phyloP scores from a whole-genome alignment of 352 stramenopile genomes.

The Globisporangium irregulare region DNA sequence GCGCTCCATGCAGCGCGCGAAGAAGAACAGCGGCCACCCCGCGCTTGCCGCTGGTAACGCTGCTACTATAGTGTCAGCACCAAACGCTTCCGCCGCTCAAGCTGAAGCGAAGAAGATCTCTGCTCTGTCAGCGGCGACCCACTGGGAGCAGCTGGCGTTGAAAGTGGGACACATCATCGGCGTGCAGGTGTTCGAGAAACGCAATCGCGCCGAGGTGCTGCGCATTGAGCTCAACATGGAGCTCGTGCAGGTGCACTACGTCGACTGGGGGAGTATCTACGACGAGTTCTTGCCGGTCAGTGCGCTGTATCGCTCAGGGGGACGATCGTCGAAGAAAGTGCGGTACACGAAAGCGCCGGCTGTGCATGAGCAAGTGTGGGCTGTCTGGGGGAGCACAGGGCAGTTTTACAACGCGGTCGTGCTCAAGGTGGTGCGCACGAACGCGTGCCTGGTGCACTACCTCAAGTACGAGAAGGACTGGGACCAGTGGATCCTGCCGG shows the following conservation, averaged over 20 bases:
- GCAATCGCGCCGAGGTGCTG: constrained; percentile 60
- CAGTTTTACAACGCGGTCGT: constrained; percentile 78
- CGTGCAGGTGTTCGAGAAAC: constrained; percentile 75
- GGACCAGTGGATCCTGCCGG: constrained; percentile 78
- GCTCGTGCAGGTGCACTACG: constrained; percentile 76
- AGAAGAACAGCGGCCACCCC: constrained; percentile 19
- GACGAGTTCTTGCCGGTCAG: constrained; percentile 72
- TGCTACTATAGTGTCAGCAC: background rate
- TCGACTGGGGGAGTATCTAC: constrained; percentile 81
- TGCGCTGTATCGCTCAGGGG: constrained; percentile 40
- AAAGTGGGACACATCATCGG: constrained; percentile 64
- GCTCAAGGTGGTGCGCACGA: constrained; percentile 74
- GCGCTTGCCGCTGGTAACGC: constrained; percentile 8
- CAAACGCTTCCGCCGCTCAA: background rate
- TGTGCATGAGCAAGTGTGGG: constrained; percentile 71
- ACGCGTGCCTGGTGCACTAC: constrained; percentile 79
- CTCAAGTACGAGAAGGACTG: constrained; percentile 84
- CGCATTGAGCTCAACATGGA: constrained; percentile 69
- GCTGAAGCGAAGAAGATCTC: constrained; percentile 5
- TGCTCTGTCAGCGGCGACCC: constrained; percentile 26
- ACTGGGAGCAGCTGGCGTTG: constrained; percentile 64
- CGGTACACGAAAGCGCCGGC: constrained; percentile 56
- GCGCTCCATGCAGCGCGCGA: constrained; percentile 31
- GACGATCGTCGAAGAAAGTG: constrained; percentile 46
- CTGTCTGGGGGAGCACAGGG: constrained; percentile 66